phyloP scores from a whole-genome alignment of 176 grass and related monocot species.

The Triticum aestivum region IWGSC_CS_RefSeq_v2.1 NC_057811.1:484018819-484019318 shows the following conservation, averaged over 20 bases:
- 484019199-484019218: not conserved
- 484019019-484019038: not conserved
- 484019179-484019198: not conserved
- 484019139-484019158: not conserved
- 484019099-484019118: not conserved
- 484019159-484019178: not conserved
- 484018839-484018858: not conserved
- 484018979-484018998: conserved; percentile 41
- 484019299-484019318: not conserved
- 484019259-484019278: not conserved
- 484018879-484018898: conserved; percentile 58
- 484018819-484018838: not conserved
- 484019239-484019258: conserved; percentile 1
- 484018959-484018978: conserved; percentile 30
- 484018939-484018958: conserved; percentile 40
- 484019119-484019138: not conserved
- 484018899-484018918: conserved; percentile 54
- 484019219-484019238: not conserved
- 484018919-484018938: conserved; percentile 92
- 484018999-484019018: conserved; percentile 41
- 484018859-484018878: conserved; percentile 50
- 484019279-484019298: not conserved
- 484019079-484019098: not conserved
- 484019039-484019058: not conserved
- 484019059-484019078: conserved; percentile 5